These are phyloP conservation scores for Rhodotorula paludigena DNA, from an alignment of 768 basidiomycete species.

Conservation along the genomic window DNA sequence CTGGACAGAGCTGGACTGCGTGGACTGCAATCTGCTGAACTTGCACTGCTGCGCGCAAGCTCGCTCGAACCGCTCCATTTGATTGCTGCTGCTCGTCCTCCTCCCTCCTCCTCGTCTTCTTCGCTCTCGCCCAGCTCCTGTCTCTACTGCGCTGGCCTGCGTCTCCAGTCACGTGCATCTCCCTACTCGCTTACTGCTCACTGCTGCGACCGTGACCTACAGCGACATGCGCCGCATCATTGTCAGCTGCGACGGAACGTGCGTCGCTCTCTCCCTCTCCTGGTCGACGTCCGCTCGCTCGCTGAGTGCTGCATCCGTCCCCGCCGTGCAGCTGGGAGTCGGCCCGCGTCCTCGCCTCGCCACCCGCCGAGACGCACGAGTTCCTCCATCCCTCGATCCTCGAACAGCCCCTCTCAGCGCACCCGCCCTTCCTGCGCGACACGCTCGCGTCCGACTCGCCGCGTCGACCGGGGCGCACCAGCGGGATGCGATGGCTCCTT, in stretches of 20 bases:
- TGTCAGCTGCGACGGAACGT: conserved; percentile 17
- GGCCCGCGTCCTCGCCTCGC: neutral
- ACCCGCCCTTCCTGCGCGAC: neutral
- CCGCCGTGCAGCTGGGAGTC: conserved; percentile 1
- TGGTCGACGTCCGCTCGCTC: neutral
- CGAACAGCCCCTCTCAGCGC: neutral
- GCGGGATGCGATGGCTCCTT: neutral
- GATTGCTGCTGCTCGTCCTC: neutral
- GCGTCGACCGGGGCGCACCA: neutral
- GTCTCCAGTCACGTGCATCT: no score
- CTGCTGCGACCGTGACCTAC: no score
- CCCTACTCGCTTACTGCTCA: no score
- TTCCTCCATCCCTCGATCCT: neutral
- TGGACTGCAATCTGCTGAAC: no score
- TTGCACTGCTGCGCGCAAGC: no score
- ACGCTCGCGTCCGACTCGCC: neutral
- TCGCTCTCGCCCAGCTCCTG: neutral
- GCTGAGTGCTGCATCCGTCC: neutral
- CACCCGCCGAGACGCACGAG: neutral
- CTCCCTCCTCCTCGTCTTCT: neutral
- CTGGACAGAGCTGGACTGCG: no score
- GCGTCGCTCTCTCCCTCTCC: neutral
- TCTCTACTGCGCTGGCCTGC: neutral
- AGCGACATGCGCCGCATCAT: conserved; percentile 16
- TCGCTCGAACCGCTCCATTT: no score